Base-by-base conservation (phyloP, 805 yeast species). In the Yamadazyma tumulicola region DNA sequence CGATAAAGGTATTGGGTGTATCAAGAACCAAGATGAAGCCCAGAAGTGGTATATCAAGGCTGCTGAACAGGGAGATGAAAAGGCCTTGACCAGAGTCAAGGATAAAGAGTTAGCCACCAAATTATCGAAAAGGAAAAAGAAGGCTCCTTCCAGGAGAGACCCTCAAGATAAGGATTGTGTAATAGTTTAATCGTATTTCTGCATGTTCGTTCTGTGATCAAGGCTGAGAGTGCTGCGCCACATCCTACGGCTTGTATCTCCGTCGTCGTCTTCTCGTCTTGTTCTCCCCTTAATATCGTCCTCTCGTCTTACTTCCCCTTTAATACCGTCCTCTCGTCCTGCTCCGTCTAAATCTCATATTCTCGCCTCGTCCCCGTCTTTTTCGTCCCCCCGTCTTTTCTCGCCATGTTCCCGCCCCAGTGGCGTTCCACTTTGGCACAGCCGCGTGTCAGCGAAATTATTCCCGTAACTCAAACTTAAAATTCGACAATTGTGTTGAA, bases 1-100 rank as follows among this genome's bases (percentile, higher is more conserved):
- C 51, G 95, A 87, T 42, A 74, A 79, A 51, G 97, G 97, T 1
- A 77, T 87, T 43, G 98, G 97, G 2, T 82, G 95, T 54, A 77
- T 72, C 15, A 61, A 66, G 19, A 75, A 85, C 54, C 34, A 58
- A 4, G 57, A 57, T 5, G 75, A 69, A 48, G 82, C 96, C 0
- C 75, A 76, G 48, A 62, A 62, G 23, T 91, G 96, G 97, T 85
- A 79, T 50, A 66, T 67, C 24, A 70, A 69, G 42, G 96, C 96
- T 0, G 86, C 85, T 2, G 75, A 75, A 29, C 72, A 72, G 31
- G 72, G 72, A 8, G 70, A 65, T 30, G 68, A 57, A 35, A 65
- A 61, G 44, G 55, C 70, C 2, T 35, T 65, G 9, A 39, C 50
- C 2, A 51, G 71, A 36, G 41, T 67, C 29, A 42, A 40, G 2